phyloP scores from a whole-genome alignment of 164 flowering plant genomes.

The Macadamia integrifolia region DNA sequence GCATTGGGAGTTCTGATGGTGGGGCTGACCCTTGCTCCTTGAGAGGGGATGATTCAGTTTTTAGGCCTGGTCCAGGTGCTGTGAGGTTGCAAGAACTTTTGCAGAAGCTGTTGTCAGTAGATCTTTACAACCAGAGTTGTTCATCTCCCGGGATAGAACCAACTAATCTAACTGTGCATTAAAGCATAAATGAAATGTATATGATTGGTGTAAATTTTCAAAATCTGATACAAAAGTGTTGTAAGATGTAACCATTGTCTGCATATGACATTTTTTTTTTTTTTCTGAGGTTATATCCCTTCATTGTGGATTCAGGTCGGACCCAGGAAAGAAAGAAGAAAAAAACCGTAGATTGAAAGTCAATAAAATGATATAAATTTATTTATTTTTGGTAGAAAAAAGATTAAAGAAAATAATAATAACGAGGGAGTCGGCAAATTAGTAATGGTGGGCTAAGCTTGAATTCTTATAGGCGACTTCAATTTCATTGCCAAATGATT shows the following conservation, averaged over 20 bases:
- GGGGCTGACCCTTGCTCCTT: constrained; percentile 58
- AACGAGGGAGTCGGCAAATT: too few relatives aligned
- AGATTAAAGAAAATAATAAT: too few relatives aligned
- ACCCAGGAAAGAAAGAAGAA: too few relatives aligned
- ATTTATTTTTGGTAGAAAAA: too few relatives aligned
- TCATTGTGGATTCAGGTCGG: too few relatives aligned
- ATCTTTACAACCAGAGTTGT: neutral
- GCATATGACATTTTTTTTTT: neutral
- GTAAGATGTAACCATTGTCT: too few relatives aligned
- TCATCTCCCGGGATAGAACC: neutral
- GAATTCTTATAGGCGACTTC: too few relatives aligned
- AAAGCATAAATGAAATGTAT: neutral
- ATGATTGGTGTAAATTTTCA: neutral
- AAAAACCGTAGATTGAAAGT: too few relatives aligned
- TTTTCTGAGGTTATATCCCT: neutral
- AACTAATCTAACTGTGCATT: neutral
- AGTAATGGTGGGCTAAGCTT: too few relatives aligned
- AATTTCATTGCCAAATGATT: too few relatives aligned
- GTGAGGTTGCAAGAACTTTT: constrained; percentile 43
- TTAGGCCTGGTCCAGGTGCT: constrained; percentile 52
- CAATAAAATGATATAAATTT: too few relatives aligned
- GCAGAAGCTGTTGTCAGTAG: neutral
- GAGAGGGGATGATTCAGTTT: constrained; percentile 33
- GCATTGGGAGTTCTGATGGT: constrained; percentile 46
- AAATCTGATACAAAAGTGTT: neutral